Percentiles rank a stretch among this genome's conserved stretches.
phyloP scores from a whole-genome alignment of 768 basidiomycete genomes.

The Basidioascus undulatus region DNA sequence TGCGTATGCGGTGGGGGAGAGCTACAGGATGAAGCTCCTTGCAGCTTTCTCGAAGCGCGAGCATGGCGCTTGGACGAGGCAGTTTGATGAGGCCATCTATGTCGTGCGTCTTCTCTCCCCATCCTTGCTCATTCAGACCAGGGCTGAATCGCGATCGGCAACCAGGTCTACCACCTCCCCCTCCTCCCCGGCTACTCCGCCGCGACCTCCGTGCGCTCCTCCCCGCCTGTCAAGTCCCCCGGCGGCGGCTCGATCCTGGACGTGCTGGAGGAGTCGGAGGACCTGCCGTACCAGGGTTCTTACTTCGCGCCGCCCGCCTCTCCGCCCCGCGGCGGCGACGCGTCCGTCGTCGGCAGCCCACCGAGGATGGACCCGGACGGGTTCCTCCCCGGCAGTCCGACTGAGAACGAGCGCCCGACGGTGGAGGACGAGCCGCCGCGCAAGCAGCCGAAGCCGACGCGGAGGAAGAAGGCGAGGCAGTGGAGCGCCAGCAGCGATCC shows the following conservation, averaged over 20 bases:
- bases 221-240: constrained; percentile 30
- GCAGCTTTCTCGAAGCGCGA: constrained; percentile 74
- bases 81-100: constrained; percentile 85
- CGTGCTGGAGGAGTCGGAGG: constrained; percentile 64
- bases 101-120: constrained; percentile 31
- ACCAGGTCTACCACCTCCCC: constrained; percentile 72
- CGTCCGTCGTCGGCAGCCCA: constrained; percentile 15
- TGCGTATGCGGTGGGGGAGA: constrained; percentile 70
- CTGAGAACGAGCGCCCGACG: neutral
- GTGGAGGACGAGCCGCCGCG: neutral
- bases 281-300: constrained; percentile 64
- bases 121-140: constrained; percentile 1
- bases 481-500: too few relatives aligned
- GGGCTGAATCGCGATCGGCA: neutral
- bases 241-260: constrained; percentile 36
- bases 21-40: constrained; percentile 58
- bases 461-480: constrained; percentile 9
- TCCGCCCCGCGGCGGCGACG: constrained; percentile 34
- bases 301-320: constrained; percentile 32
- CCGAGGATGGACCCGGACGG: neutral
- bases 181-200: constrained; percentile 76
- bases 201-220: constrained; percentile 62
- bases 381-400: neutral
- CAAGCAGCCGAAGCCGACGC: neutral
- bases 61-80: constrained; percentile 63